Conservation (phyloP, 768 basidiomycete species). For the Pholiota molesta region DNA sequence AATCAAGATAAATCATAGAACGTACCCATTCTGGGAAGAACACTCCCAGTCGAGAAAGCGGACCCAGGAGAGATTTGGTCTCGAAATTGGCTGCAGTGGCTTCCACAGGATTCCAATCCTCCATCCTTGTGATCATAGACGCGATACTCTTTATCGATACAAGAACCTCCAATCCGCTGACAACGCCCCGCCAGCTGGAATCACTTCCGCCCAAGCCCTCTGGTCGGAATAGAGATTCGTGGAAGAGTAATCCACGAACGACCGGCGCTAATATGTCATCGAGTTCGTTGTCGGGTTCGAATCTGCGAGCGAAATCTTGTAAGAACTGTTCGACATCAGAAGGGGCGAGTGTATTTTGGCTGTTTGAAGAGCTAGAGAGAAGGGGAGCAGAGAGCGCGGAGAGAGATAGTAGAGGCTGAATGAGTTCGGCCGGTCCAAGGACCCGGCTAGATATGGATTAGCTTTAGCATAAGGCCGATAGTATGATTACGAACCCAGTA, state of each 20-base stretch:
- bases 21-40: conserved; percentile 90
- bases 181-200: conserved; percentile 82
- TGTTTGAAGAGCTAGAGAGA: conserved; percentile 45
- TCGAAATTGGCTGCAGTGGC: conserved; percentile 69
- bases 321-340: conserved; percentile 81
- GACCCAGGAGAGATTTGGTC: conserved; percentile 73
- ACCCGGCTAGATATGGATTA: conserved; percentile 49
- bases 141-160: conserved; percentile 85
- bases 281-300: conserved; percentile 79
- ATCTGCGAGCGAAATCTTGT: conserved; percentile 80
- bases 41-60: conserved; percentile 79
- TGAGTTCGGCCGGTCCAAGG: conserved; percentile 79
- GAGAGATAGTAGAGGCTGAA: conserved; percentile 78
- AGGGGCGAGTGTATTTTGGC: conserved; percentile 56
- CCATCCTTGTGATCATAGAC: conserved; percentile 73
- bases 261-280: conserved; percentile 80
- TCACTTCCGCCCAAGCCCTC: conserved; percentile 77
- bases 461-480: neutral
- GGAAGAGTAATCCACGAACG: conserved; percentile 61
- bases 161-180: conserved; percentile 80
- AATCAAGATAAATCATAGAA: conserved; percentile 15
- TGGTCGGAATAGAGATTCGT: conserved; percentile 61
- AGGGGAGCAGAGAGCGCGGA: conserved; percentile 72
- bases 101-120: conserved; percentile 68
- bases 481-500: conserved; percentile 49